phyloP scores from a whole-genome alignment of 371 early-diverging fungal species.

The Entomophthora muscae region DNA sequence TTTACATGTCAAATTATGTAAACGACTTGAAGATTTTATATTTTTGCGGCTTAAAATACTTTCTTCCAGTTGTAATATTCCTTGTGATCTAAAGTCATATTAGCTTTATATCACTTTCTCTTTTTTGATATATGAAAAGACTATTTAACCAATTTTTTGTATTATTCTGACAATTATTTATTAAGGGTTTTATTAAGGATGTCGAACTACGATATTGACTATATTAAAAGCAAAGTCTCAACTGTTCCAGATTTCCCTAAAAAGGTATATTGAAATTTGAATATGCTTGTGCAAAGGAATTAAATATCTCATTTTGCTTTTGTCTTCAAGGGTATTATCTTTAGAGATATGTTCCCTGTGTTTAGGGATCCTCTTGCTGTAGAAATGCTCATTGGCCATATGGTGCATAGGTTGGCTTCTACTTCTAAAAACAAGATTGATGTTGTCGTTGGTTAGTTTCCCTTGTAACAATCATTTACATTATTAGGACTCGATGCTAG shows the following conservation, averaged over 20 bases:
- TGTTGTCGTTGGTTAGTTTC: conserved; percentile 64
- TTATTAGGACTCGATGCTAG: conserved; percentile 62
- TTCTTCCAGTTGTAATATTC: too few relatives aligned
- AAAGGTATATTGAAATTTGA: conserved; percentile 18
- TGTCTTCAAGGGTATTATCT: conserved; percentile 60
- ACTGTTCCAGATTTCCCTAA: conserved; percentile 43
- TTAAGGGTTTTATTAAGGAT: too few relatives aligned
- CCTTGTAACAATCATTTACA: background rate
- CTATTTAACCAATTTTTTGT: too few relatives aligned
- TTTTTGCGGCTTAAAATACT: too few relatives aligned
- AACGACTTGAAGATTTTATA: too few relatives aligned
- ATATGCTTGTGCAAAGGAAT: background rate
- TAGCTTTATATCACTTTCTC: too few relatives aligned
- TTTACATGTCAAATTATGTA: too few relatives aligned
- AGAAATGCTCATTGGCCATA: conserved; percentile 69
- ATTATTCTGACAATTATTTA: too few relatives aligned
- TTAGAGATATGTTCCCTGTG: conserved; percentile 91
- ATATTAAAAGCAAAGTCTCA: conserved; percentile 15
- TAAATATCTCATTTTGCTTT: conserved; percentile 7
- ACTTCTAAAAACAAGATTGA: conserved; percentile 55
- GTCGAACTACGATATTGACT: too few relatives aligned
- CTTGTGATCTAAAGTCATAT: too few relatives aligned
- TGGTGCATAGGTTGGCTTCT: conserved; percentile 61
- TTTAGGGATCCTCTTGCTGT: conserved; percentile 89
- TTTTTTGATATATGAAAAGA: too few relatives aligned